A percentile compares a stretch with the other conserved stretches of the same genome.
Evolutionary conservation across 208 protist genomes (phyloP).

Genomic region (Borovskyia barvae): DNA sequence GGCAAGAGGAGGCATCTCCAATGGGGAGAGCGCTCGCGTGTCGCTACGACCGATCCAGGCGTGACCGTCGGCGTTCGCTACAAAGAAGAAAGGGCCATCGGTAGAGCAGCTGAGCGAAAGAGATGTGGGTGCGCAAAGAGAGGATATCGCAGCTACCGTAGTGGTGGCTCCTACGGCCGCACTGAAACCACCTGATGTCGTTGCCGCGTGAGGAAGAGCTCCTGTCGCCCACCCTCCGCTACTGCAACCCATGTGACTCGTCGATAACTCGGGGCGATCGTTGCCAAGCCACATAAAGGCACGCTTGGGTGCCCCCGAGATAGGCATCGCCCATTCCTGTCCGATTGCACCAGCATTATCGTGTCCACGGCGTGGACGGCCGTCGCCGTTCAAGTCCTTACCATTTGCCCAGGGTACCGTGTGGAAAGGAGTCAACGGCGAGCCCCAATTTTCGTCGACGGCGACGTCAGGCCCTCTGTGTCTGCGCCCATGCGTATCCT

Average conservation of each 20-base stretch:
- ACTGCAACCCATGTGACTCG: not conserved
- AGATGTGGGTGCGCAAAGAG: constrained; percentile 31
- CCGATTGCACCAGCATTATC: not conserved
- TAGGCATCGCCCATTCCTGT: constrained; percentile 14
- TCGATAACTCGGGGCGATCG: not conserved
- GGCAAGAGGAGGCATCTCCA: constrained; percentile 13
- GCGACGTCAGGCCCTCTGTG: no score
- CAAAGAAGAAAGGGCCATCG: constrained; percentile 43
- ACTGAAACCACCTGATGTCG: no score
- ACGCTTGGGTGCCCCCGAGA: not conserved
- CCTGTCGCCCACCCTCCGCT: no score
- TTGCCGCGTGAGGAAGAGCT: no score
- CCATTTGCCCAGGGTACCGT: constrained; percentile 2
- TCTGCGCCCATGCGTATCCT: no score
- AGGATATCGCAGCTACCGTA: no score
- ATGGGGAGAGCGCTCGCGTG: constrained; percentile 11
- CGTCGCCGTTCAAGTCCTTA: no score
- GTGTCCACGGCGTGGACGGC: not conserved
- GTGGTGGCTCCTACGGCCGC: no score
- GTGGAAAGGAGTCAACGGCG: constrained; percentile 18
- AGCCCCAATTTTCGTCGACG: no score
- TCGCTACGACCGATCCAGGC: constrained; percentile 33
- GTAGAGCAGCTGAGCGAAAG: constrained; percentile 61
- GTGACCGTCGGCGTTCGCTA: constrained; percentile 15
- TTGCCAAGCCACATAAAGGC: not conserved